Evolutionary conservation across 2,329 filamentous ascomycete genomes (phyloP).

Genomic region (Alternaria tenuissima): DNA sequence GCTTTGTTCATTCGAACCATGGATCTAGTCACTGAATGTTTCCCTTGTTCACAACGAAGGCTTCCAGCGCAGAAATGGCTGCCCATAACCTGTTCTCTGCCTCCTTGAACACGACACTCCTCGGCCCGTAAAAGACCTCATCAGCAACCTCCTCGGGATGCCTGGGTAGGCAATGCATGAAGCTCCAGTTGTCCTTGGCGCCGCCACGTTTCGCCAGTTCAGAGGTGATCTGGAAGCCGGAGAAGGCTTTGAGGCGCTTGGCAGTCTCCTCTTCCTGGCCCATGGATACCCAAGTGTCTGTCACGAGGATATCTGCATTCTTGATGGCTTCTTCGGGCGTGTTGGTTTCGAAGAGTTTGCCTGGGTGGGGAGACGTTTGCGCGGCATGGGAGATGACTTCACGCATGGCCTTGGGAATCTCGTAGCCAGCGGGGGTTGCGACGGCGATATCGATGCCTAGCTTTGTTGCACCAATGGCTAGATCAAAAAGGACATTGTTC

Average conservation of each 20-base stretch:
- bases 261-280: conserved; percentile 88
- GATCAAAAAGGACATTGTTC: conserved; percentile 95
- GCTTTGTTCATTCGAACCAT: conserved; percentile 30
- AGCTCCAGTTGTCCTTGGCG: conserved; percentile 90
- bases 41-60: conserved; percentile 94
- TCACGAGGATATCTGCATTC: conserved; percentile 87
- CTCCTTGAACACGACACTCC: conserved; percentile 90
- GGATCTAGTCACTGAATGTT: conserved; percentile 63
- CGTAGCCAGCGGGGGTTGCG: conserved; percentile 84
- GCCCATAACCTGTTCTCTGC: conserved; percentile 95
- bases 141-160: conserved; percentile 93
- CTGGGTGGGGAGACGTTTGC: conserved; percentile 63
- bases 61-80: conserved; percentile 83
- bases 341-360: conserved; percentile 76
- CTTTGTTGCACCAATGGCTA: conserved; percentile 87
- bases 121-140: conserved; percentile 88
- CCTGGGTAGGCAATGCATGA: conserved; percentile 97
- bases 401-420: conserved; percentile 78
- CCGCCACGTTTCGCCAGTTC: conserved; percentile 84
- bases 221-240: conserved; percentile 89
- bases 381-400: conserved; percentile 73
- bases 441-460: conserved; percentile 86
- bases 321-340: conserved; percentile 86
- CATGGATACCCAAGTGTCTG: conserved; percentile 99
- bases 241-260: conserved; percentile 80